Evolutionary conservation across 169 alveolate genomes (phyloP), one percentile per base, ranked within the genome.

Genomic region (Plasmodium inui): DNA sequence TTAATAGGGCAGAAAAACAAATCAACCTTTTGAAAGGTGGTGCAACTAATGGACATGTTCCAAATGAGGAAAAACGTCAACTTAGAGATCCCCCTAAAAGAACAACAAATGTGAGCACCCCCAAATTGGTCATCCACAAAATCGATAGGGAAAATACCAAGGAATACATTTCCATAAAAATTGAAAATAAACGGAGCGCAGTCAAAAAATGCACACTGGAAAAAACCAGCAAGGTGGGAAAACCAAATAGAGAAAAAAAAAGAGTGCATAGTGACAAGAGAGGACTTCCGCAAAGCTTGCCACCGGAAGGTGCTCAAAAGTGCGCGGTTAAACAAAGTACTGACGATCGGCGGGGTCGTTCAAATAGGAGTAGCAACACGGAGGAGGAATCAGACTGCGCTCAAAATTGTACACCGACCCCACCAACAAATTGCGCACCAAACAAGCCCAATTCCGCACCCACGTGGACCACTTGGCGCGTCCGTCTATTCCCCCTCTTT

Each of bases 111-210:
- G 57, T 28, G 32, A 39, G 53, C 5, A 39, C 44, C n/a, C 41
- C 83, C 53, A 17, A 83, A 83, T 28, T 67, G 46, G 74, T 19
- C 44, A 83, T 70, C 50, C 26, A 83, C 19, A 83, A 67, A 39
- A 34, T 22, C 12, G 82, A 70, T 8, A 71, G 32, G 1, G 17
- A 22, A 10, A 83, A 83, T 70, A 71, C 83, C 26, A 83, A 83
- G 53, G 83, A 83, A 26, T 83, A 83, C 34, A 39, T 83, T 83
- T 70, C 83, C 32, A 83, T 83, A 10, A 83, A 44, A 71, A 83
- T 83, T 41, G 74, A 67, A 39, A 82, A 55, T 82, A 82, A 82
- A n/a, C 67, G 37, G 26, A 19, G 26, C 12, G n/a, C 61, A 22
- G 50, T 32, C 19, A 82, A 82, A 37, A n/a, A 82, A 30, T 17